Conservation (phyloP, 2,329 filamentous ascomycete genomes). For the Domatiomyces catenatus region DNA sequence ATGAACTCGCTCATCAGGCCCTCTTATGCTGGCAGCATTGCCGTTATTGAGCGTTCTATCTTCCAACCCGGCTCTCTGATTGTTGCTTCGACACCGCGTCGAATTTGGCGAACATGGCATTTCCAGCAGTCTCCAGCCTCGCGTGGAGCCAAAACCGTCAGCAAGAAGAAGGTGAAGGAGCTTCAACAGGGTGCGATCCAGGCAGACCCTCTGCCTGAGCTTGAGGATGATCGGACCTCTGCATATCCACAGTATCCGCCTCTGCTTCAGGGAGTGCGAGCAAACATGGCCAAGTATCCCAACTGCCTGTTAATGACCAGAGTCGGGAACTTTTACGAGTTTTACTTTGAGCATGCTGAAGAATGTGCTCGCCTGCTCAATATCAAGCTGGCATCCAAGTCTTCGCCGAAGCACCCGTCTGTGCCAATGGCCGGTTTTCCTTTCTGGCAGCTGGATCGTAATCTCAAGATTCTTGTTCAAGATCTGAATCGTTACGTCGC, state of each 20-base stretch:
- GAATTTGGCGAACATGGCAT: background rate
- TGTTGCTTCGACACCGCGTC: background rate
- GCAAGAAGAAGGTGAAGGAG: constrained; percentile 27
- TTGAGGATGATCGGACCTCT: constrained; percentile 23
- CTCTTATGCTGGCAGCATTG: background rate
- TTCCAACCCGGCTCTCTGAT: background rate
- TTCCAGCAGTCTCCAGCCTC: background rate
- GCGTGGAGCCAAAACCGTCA: constrained; percentile 12
- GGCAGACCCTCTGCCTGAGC: constrained; percentile 26
- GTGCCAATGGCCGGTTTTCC: constrained; percentile 94
- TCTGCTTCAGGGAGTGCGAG: constrained; percentile 72
- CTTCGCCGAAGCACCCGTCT: constrained; percentile 45
- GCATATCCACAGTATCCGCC: constrained; percentile 56
- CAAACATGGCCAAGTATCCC: constrained; percentile 78
- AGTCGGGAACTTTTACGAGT: constrained; percentile 91
- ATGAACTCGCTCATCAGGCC: background rate
- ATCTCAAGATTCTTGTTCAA: constrained; percentile 81
- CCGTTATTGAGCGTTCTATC: background rate
- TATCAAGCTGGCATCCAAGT: constrained; percentile 70
- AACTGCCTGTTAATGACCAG: constrained; percentile 84
- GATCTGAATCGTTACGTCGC: constrained; percentile 84
- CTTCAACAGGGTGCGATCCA: constrained; percentile 43
- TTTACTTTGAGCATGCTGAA: constrained; percentile 93
- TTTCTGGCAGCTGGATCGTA: constrained; percentile 80
- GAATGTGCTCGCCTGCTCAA: constrained; percentile 74